A percentile compares a stretch with the other conserved stretches of the same genome.
Evolutionary conservation across 2,329 filamentous ascomycete genomes (phyloP).

Genomic region (Allantophomopsis lycopodina): DNA sequence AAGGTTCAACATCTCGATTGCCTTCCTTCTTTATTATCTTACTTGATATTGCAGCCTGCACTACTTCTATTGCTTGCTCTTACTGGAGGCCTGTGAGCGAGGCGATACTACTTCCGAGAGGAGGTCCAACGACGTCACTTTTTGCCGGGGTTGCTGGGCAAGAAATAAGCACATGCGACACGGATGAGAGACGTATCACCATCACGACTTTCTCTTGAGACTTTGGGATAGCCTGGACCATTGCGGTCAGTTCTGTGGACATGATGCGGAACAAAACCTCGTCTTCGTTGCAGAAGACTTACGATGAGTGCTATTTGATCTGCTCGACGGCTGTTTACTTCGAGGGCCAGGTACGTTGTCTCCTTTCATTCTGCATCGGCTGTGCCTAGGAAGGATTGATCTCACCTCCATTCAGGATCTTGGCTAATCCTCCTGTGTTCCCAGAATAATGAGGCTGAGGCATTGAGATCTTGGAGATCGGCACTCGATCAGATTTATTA

Average conservation of each 20-base stretch:
- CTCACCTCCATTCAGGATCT: no score
- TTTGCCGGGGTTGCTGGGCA: no score
- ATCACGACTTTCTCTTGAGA: slow-evolving; percentile 1
- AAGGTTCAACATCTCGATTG: no score
- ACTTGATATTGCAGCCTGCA: no score
- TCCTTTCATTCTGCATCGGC: no score
- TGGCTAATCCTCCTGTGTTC: slow-evolving; percentile 1
- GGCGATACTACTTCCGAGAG: background rate
- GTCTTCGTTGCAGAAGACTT: slow-evolving; percentile 84
- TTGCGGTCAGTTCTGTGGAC: slow-evolving; percentile 3
- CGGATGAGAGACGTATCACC: background rate
- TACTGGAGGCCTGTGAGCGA: no score
- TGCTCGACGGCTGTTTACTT: slow-evolving; percentile 96
- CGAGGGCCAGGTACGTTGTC: slow-evolving; percentile 61
- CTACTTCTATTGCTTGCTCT: no score
- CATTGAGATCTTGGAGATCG: slow-evolving; percentile 77
- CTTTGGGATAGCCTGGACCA: background rate
- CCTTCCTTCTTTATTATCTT: no score
- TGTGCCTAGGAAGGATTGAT: no score
- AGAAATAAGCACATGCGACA: background rate
- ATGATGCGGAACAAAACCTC: slow-evolving; percentile 43
- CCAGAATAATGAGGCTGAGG: slow-evolving; percentile 83
- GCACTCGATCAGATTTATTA: slow-evolving; percentile 84
- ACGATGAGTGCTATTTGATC: slow-evolving; percentile 89
- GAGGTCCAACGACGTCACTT: background rate